Evolutionary conservation across 2,329 filamentous ascomycete genomes (phyloP), one percentile per base, ranked within the genome.

Genomic region (Aspergillus versicolor): DNA sequence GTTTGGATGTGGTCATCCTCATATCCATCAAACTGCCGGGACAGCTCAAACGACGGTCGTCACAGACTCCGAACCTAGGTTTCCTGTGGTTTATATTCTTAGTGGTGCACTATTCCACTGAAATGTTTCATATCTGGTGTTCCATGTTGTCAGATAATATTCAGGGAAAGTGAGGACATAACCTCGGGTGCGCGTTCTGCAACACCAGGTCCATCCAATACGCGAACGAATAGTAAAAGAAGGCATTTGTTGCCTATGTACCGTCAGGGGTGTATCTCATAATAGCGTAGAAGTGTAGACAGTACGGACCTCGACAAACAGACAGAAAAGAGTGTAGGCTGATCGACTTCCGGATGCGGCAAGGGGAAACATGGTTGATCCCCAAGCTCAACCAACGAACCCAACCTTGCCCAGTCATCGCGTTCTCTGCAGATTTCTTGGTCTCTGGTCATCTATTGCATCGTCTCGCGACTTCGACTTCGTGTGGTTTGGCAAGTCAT

Each of bases 321-420:
- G 13, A 37, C 34, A 37, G 15, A n/a, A 37, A 37, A 37, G 34
- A 15, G 30, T 44, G 7, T 24, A 46, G 48, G 52, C 17, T 43
- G 52, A 60, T 58, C 48, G 44, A 50, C 41, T 40, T 27, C 59
- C 63, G 60, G 51, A 62, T 64, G 56, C 62, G 62, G 62, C 47
- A 56, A 60, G 47, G 55, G 48, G 51, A 61, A 61, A 62, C 57
- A 58, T 51, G 56, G 61, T 59, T 60, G 32, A 46, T 52, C 46
- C 58, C 56, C 2, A 60, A 50, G 13, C 47, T 55, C 34, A 56
- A 65, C 61, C 57, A 61, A 56, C 52, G 19, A 54, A 60, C 13
- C 54, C 59, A 61, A 45, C 19, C 43, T 52, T n/a, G 34, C 34
- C 34, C 12, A 37, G 59, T 43, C 41, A 46, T 48, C 32, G 19